A percentile compares a stretch with the other conserved stretches of the same genome.
phyloP scores from a whole-genome alignment of 331 rosid genomes.

The Telfairia occidentalis region DNA sequence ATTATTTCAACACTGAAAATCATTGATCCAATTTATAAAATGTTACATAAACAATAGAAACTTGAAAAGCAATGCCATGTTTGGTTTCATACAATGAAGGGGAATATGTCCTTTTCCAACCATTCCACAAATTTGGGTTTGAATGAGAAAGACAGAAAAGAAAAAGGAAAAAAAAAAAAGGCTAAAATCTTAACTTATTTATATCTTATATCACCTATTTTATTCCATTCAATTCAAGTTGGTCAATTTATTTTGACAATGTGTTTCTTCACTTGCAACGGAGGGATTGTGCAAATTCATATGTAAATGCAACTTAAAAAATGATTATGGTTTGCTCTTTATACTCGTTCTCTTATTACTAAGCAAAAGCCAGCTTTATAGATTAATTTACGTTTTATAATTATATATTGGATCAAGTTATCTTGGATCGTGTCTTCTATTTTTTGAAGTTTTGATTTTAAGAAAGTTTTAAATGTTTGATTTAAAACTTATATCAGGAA shows the following conservation, averaged over 20 bases:
- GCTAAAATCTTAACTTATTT: too few species aligned
- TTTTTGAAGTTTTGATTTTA: too few species aligned
- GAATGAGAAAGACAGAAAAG: background rate
- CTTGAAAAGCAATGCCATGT: background rate
- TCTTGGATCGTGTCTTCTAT: too few species aligned
- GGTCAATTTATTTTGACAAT: background rate
- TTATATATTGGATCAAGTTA: too few species aligned
- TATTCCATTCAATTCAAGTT: too few species aligned
- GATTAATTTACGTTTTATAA: too few species aligned
- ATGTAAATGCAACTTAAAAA: background rate
- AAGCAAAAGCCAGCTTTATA: background rate
- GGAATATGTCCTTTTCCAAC: background rate
- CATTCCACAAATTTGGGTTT: background rate
- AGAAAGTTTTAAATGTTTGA: background rate
- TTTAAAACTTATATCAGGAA: background rate
- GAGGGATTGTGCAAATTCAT: too few species aligned
- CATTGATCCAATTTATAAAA: background rate
- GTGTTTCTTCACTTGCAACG: background rate
- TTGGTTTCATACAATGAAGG: too few species aligned
- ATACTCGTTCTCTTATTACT: background rate
- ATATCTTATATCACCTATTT: background rate
- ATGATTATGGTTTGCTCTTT: background rate
- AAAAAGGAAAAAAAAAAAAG: background rate
- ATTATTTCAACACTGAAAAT: background rate
- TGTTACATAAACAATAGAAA: background rate